A percentile compares a stretch with the other conserved stretches of the same genome.
These are phyloP conservation scores for Schizophyllum amplum DNA, from an alignment of 1,284 basidiomycete genomes.

Conservation along the genomic window DNA sequence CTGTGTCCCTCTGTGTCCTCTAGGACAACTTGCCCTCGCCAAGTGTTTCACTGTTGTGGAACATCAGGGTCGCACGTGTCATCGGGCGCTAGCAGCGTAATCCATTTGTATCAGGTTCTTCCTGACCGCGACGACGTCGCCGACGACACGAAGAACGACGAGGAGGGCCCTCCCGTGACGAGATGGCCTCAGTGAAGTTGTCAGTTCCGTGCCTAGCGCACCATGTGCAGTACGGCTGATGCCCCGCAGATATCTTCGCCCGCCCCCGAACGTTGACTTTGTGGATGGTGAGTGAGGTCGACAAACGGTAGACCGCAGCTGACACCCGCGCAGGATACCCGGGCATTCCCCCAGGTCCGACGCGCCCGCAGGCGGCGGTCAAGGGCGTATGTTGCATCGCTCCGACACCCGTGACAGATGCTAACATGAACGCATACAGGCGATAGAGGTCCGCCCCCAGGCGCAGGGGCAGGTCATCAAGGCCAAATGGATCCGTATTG, in stretches of 20 bases:
- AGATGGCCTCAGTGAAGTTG: background rate
- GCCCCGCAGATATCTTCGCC: constrained; percentile 54
- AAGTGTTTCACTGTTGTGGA: too few relatives aligned
- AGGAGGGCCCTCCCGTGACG: background rate
- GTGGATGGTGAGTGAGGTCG: constrained; percentile 50
- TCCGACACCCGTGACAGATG: background rate
- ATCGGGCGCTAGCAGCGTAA: background rate
- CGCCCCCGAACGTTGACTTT: constrained; percentile 78
- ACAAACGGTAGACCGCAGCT: constrained; percentile 7
- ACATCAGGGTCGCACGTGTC: background rate
- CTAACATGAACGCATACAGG: constrained; percentile 29
- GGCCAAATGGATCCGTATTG: constrained; percentile 84
- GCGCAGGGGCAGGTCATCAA: constrained; percentile 56
- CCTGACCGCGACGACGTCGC: constrained; percentile 1
- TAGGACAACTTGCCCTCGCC: too few relatives aligned
- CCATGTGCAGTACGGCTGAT: constrained; percentile 1
- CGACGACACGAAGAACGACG: background rate
- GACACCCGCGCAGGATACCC: constrained; percentile 52
- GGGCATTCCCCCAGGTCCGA: constrained; percentile 67
- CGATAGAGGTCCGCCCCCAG: constrained; percentile 74
- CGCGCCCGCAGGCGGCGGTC: constrained; percentile 69
- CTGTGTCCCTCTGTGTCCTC: too few relatives aligned
- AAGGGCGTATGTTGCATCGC: constrained; percentile 57
- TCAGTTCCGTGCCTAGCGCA: background rate
- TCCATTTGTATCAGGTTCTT: background rate